phyloP scores from a whole-genome alignment of 257 asterid species.

The Thymus mandschuricus region DNA sequence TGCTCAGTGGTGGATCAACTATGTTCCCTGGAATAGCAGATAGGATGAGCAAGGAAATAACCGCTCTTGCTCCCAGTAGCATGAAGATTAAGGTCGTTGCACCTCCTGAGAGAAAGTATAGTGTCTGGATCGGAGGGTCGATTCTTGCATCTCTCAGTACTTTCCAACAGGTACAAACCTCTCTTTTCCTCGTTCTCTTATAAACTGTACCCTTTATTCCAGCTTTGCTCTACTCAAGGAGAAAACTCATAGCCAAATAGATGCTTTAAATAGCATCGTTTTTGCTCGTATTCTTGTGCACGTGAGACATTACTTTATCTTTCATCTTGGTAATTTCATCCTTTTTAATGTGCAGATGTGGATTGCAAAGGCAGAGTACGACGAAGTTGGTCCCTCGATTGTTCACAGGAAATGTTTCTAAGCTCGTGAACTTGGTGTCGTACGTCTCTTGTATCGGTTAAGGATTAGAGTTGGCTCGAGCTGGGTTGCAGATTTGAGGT shows the following conservation, averaged over 20 bases:
- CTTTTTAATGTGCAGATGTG: conserved; percentile 52
- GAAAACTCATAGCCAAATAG: no score
- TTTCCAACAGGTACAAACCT: conserved; percentile 60
- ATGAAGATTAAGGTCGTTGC: conserved; percentile 73
- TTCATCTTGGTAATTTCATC: background rate
- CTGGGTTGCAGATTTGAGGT: conserved; percentile 33
- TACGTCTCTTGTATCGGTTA: conserved; percentile 4
- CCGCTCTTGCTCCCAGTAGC: conserved; percentile 69
- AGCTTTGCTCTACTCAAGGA: background rate
- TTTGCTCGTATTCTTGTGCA: background rate
- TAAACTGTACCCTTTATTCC: background rate
- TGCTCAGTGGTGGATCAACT: conserved; percentile 77
- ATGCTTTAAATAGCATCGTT: background rate
- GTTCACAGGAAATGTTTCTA: conserved; percentile 72
- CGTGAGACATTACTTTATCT: background rate
- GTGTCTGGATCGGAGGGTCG: conserved; percentile 80
- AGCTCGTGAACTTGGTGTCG: conserved; percentile 32
- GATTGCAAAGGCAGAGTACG: conserved; percentile 62
- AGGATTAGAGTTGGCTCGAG: conserved; percentile 17
- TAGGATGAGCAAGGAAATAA: conserved; percentile 72
- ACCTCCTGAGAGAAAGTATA: conserved; percentile 73
- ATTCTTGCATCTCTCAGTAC: conserved; percentile 70
- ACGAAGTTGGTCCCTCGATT: conserved; percentile 65
- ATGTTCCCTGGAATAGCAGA: conserved; percentile 78
- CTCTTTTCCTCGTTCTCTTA: background rate